Conservation (phyloP, 192 early-diverging fungal species). For the Kickxella alabastrina region DNA sequence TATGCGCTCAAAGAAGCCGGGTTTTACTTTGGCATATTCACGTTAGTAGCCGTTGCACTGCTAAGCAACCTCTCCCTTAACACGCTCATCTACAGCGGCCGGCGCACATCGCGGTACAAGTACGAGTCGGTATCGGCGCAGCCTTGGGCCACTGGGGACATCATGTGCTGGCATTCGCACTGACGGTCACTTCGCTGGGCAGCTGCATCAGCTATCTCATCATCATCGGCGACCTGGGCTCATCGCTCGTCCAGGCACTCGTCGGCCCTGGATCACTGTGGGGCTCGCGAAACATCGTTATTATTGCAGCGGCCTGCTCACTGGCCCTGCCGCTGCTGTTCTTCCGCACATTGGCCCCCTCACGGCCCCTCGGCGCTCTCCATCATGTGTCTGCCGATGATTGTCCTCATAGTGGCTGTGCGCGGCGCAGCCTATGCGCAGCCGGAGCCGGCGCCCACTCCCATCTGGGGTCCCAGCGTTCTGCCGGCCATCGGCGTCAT, state of each 20-base stretch:
- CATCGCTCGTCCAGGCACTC: constrained; percentile 13
- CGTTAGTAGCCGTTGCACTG: constrained; percentile 47
- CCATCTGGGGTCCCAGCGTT: constrained; percentile 56
- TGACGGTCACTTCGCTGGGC: constrained; percentile 59
- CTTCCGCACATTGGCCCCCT: constrained; percentile 59
- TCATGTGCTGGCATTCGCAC: constrained; percentile 52
- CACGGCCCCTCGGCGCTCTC: constrained; percentile 55
- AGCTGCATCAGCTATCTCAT: constrained; percentile 63
- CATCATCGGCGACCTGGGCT: constrained; percentile 41
- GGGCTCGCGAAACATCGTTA: constrained; percentile 20
- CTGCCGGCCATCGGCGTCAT: constrained; percentile 63
- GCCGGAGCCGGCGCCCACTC: constrained; percentile 53
- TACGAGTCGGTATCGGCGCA: constrained; percentile 49
- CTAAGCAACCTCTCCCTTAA: constrained; percentile 54
- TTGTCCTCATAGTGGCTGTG: constrained; percentile 56
- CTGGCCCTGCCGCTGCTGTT: constrained; percentile 60
- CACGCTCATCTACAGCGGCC: constrained; percentile 55
- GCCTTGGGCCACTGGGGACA: constrained; percentile 55
- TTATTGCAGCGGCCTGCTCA: constrained; percentile 12
- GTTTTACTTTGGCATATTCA: constrained; percentile 55
- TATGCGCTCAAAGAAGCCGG: constrained; percentile 61
- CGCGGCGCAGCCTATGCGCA: constrained; percentile 54
- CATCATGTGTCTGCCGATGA: constrained; percentile 59
- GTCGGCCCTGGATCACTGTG: constrained; percentile 13
- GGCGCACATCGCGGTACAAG: constrained; percentile 51